Evolutionary conservation across 2,329 filamentous ascomycete species (phyloP).

Genomic region (Fusarium nematophilum): DNA sequence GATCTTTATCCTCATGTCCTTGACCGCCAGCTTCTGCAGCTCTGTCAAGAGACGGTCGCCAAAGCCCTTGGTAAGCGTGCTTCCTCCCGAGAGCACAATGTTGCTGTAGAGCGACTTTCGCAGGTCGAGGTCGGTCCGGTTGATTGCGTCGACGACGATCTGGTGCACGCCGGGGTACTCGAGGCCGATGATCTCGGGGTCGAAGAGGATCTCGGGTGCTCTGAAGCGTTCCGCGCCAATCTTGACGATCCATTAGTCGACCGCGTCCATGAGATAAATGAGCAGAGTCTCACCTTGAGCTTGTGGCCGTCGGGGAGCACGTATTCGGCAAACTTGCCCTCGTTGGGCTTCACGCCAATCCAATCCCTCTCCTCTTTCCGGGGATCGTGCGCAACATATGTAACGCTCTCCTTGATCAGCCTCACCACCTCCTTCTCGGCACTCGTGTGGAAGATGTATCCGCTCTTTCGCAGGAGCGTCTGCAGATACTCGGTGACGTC

Average conservation of each 20-base stretch:
- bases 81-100: conserved; percentile 96
- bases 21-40: conserved; percentile 92
- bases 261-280: too few species aligned
- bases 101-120: conserved; percentile 95
- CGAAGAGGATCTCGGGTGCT: conserved; percentile 96
- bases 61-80: conserved; percentile 96
- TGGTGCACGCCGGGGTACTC: conserved; percentile 98
- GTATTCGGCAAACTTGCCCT: conserved; percentile 86
- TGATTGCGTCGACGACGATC: conserved; percentile 96
- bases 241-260: conserved; percentile 56
- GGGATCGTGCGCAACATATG: conserved; percentile 91
- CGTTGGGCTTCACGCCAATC: conserved; percentile 80
- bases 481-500: conserved; percentile 98
- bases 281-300: conserved; percentile 75
- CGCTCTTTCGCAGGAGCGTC: conserved; percentile 87
- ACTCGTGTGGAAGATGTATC: conserved; percentile 95
- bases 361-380: conserved; percentile 97
- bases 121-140: conserved; percentile 93
- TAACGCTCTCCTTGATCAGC: conserved; percentile 94
- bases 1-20: conserved; percentile 99
- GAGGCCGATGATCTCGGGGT: conserved; percentile 92
- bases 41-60: conserved; percentile 92
- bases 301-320: conserved; percentile 91
- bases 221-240: conserved; percentile 94
- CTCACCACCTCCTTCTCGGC: conserved; percentile 99